Base-by-base conservation (phyloP, 192 early-diverging fungal genomes). In the Coemansia sp. region DNA sequence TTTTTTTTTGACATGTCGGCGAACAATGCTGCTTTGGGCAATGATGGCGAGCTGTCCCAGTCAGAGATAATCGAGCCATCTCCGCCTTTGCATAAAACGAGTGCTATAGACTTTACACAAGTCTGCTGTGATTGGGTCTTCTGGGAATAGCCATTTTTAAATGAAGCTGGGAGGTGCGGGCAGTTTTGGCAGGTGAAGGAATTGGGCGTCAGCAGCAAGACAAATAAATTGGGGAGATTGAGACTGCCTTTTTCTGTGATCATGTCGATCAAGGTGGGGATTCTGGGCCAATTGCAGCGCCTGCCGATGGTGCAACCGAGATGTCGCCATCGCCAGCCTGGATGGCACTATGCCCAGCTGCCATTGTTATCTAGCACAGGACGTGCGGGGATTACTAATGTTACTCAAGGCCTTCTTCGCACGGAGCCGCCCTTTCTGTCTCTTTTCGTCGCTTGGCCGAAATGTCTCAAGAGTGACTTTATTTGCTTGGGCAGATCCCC, bases 1-100 rank as follows among this genome's bases (percentile, higher is more conserved):
- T 0, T 18, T n/a, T n/a, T n/a, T n/a, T n/a, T n/a, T n/a, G n/a
- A 32, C 31, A 40, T 40, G 35, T 16, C 35, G 35, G 14, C 14
- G 35, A 40, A 40, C 35, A 40, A 40, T 40, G 35, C 35, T n/a
- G n/a, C n/a, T n/a, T n/a, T n/a, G n/a, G n/a, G n/a, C n/a, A n/a
- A n/a, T n/a, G n/a, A n/a, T 16, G 10, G 29, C 30, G 6, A 6
- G 24, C 28, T 30, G 49, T 16, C 43, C 6, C 18, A 27, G 11
- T 22, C 33, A 52, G 35, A 60, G 58, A 60, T 52, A 60, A 60
- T 60, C 22, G 58, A 40, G 58, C 45, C 62, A 64, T 64, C 62
- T 64, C 62, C 62, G 62, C 62, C 44, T 57, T 65, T 64, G 69
- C 69, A 71, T 71, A 32, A 19, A 50, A 25, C n/a, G n/a, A n/a